phyloP scores from a whole-genome alignment of 192 early-diverging fungal species.

The Chytriomyces sp. region DNA sequence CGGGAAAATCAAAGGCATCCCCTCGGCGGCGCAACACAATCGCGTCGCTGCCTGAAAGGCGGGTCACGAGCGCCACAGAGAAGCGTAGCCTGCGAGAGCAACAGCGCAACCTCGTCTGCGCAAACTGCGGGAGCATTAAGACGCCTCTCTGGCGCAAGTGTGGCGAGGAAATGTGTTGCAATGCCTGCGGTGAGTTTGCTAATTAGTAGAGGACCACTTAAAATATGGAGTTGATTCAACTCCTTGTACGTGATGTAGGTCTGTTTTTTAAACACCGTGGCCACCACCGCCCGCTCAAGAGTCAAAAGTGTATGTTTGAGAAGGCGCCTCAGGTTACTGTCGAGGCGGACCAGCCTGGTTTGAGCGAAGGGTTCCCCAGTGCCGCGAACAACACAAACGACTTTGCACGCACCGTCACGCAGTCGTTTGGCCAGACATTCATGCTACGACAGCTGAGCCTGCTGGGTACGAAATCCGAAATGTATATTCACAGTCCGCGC shows the following conservation, averaged over 20 bases:
- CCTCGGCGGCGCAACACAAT: not conserved
- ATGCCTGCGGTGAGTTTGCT: conserved; percentile 58
- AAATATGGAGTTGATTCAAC: not conserved
- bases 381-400: too few relatives aligned
- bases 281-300: not conserved
- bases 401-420: not conserved
- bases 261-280: not conserved
- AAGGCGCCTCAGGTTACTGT: too few relatives aligned
- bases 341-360: too few relatives aligned
- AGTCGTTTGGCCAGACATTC: not conserved
- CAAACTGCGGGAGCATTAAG: conserved; percentile 71
- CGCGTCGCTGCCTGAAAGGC: too few relatives aligned
- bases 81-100: conserved; percentile 36
- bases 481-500: not conserved
- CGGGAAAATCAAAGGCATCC: not conserved
- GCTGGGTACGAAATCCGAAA: not conserved
- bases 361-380: too few relatives aligned
- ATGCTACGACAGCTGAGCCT: not conserved
- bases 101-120: conserved; percentile 48
- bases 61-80: not conserved
- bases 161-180: conserved; percentile 66
- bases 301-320: not conserved
- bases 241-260: not conserved
- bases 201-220: not conserved
- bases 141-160: conserved; percentile 74